Conservation (phyloP, 306 rosid genomes). For the Senna tora region DNA sequence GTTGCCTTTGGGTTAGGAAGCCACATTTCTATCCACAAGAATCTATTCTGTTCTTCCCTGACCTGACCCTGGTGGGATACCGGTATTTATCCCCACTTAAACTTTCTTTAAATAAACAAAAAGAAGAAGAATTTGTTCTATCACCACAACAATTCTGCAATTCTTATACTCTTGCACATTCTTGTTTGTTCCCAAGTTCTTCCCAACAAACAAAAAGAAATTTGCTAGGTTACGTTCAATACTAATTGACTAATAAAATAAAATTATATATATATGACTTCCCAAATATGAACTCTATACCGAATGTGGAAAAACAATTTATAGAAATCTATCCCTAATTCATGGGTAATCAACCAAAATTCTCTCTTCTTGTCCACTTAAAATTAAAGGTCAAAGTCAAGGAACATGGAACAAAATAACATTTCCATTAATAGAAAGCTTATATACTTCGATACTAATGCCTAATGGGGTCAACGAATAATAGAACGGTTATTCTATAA, state of each 20-base stretch:
- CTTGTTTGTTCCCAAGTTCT: not conserved
- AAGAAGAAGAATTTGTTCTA: not conserved
- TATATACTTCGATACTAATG: not conserved
- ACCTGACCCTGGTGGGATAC: no score
- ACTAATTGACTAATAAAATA: not conserved
- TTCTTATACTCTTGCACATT: not conserved
- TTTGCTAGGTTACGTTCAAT: not conserved
- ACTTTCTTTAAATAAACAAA: no score
- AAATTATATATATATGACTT: not conserved
- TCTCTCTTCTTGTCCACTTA: conserved; percentile 40
- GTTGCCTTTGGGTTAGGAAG: conserved; percentile 37
- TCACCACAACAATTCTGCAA: not conserved
- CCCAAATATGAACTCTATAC: not conserved
- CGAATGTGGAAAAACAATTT: conserved; percentile 31
- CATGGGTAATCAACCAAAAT: conserved; percentile 44
- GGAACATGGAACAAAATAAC: not conserved
- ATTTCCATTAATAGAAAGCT: conserved; percentile 28
- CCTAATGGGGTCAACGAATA: not conserved
- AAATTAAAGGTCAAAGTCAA: not conserved
- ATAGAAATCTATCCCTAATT: conserved; percentile 40
- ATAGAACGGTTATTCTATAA: no score
- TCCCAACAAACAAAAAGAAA: not conserved
- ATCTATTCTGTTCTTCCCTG: no score
- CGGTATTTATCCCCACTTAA: no score
- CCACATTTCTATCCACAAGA: conserved; percentile 60